A percentile compares a stretch with the other conserved stretches of the same genome.
These are phyloP conservation scores for Backusella westeae DNA, from an alignment of 192 early-diverging fungal species.

Conservation along the genomic window DNA sequence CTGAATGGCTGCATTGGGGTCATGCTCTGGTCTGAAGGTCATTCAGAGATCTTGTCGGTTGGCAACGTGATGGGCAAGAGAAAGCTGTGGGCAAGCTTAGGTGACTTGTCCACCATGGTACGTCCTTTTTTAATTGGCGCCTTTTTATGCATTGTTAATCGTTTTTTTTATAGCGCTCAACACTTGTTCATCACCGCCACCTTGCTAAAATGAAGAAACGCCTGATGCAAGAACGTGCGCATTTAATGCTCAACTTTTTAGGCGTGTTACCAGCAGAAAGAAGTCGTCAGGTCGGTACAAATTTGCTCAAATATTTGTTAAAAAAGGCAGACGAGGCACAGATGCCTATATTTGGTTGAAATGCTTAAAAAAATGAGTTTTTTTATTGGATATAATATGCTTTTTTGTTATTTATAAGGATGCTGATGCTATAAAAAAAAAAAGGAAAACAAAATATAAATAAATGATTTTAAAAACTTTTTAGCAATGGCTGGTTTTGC, in stretches of 20 bases:
- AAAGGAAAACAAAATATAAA: not conserved
- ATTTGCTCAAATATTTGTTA: constrained; percentile 11
- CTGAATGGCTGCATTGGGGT: constrained; percentile 27
- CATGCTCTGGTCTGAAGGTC: constrained; percentile 23
- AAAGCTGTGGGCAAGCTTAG: not conserved
- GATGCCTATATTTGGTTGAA: constrained; percentile 6
- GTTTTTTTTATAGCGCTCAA: not conserved
- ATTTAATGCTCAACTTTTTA: constrained; percentile 20
- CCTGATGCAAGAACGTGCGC: constrained; percentile 1
- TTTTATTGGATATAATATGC: not conserved
- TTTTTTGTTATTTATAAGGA: not conserved
- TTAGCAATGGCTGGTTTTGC: not conserved
- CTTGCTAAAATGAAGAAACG: constrained; percentile 5
- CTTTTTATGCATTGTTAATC: not conserved
- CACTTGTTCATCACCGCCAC: constrained; percentile 3
- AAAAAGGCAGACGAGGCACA: constrained; percentile 16
- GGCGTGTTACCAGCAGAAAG: constrained; percentile 25
- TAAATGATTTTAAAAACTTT: not conserved
- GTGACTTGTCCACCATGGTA: constrained; percentile 1
- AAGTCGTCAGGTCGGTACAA: constrained; percentile 5
- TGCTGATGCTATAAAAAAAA: not conserved
- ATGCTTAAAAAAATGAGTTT: not conserved
- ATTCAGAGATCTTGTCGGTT: constrained; percentile 3
- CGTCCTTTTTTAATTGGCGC: not conserved
- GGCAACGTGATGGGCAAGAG: constrained; percentile 4